Evolutionary conservation across 2,329 filamentous ascomycete species (phyloP).

Genomic region (Aspergillus hortae): DNA sequence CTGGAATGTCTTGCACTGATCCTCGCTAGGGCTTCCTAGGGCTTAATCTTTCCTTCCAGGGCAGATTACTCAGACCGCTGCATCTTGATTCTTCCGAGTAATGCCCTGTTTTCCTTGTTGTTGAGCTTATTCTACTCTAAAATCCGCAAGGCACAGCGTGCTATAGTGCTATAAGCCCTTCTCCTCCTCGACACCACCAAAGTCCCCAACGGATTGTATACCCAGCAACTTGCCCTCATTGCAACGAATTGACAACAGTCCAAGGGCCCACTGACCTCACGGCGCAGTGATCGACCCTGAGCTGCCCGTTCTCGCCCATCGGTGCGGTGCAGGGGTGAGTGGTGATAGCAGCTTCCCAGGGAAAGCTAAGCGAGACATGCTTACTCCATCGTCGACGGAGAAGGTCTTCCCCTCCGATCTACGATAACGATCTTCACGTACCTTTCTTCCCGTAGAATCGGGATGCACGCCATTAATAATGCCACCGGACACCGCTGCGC

Average conservation of each 20-base stretch:
- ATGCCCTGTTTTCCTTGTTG: too few relatives aligned
- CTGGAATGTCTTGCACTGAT: background rate
- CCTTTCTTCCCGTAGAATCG: background rate
- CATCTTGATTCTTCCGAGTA: background rate
- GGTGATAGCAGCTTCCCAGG: background rate
- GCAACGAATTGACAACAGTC: background rate
- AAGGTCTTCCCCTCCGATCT: background rate
- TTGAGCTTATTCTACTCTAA: too few relatives aligned
- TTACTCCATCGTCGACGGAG: too few relatives aligned
- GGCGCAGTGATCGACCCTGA: background rate
- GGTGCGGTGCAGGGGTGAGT: background rate
- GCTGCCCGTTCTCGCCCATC: background rate
- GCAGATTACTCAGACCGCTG: background rate
- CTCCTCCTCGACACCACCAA: too few relatives aligned
- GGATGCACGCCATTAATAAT: background rate
- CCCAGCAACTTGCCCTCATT: background rate
- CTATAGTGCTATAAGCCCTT: too few relatives aligned
- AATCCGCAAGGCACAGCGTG: too few relatives aligned
- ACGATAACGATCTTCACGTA: background rate
- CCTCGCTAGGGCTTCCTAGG: background rate
- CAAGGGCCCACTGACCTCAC: background rate
- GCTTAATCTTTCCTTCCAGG: background rate
- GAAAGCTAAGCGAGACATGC: slow-evolving; percentile 1
- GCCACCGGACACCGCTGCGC: background rate
- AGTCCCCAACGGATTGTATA: background rate